phyloP scores from a whole-genome alignment of 2,329 filamentous ascomycete genomes.

The Colletotrichum tropicicola region DNA sequence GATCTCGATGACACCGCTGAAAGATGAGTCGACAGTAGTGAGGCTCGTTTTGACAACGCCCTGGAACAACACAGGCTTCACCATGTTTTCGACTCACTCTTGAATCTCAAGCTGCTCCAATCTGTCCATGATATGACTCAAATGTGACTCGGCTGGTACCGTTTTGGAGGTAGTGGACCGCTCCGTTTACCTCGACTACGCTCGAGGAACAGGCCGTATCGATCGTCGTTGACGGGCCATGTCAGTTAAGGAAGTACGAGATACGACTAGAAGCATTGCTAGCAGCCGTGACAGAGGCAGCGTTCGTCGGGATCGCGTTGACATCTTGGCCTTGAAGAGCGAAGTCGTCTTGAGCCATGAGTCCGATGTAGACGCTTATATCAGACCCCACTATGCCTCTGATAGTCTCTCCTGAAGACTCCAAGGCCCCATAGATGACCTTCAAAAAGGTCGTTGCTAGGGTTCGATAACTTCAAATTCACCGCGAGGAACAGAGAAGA shows the following conservation, averaged over 20 bases:
- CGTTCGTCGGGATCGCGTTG: constrained; percentile 35
- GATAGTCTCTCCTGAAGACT: constrained; percentile 26
- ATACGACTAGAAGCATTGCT: constrained; percentile 48
- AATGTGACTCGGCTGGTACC: no score
- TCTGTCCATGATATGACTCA: no score
- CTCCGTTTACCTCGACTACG: no score
- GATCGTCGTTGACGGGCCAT: constrained; percentile 49
- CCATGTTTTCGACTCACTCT: no score
- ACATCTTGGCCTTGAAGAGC: constrained; percentile 34
- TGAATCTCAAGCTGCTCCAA: no score
- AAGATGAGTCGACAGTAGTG: no score
- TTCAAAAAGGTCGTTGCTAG: constrained; percentile 43
- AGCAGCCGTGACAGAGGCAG: constrained; percentile 41
- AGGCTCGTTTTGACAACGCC: no score
- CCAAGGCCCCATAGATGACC: constrained; percentile 43
- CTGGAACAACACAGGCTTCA: no score
- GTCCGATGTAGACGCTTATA: constrained; percentile 32
- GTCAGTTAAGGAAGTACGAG: constrained; percentile 48
- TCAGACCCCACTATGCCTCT: background rate
- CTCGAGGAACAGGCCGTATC: no score
- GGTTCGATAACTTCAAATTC: constrained; percentile 42
- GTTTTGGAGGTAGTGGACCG: no score
- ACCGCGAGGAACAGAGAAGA: no score
- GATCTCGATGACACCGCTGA: no score
- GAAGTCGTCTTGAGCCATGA: constrained; percentile 36